Evolutionary conservation across 2,329 filamentous ascomycete species (phyloP).

Genomic region (Cryoendolithus antarcticus): DNA sequence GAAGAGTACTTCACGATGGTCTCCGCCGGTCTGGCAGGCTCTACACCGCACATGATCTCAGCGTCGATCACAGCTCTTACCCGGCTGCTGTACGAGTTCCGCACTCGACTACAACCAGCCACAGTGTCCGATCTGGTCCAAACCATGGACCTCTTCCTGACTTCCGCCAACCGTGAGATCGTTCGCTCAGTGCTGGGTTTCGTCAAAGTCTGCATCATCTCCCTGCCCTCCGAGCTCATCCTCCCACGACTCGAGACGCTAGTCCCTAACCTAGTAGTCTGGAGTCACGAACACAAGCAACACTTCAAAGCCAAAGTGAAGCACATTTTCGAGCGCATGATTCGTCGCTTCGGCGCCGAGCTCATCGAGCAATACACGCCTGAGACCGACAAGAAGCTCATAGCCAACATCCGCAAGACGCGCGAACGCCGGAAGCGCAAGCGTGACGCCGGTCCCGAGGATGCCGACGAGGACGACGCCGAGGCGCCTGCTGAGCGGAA

Average conservation of each 20-base stretch:
- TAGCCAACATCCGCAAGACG: constrained; percentile 89
- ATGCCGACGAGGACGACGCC: constrained; percentile 33
- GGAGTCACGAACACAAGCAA: constrained; percentile 96
- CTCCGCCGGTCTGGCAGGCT: constrained; percentile 82
- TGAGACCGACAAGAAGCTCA: constrained; percentile 76
- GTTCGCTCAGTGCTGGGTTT: constrained; percentile 91
- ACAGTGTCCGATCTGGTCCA: constrained; percentile 76
- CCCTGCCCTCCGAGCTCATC: constrained; percentile 68
- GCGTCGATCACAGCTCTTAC: constrained; percentile 92
- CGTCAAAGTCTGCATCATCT: constrained; percentile 88
- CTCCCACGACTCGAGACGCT: constrained; percentile 63
- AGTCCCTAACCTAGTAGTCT: constrained; percentile 82
- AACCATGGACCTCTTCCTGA: constrained; percentile 91
- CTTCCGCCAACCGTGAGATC: constrained; percentile 92
- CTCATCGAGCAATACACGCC: constrained; percentile 69
- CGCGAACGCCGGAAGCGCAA: constrained; percentile 83
- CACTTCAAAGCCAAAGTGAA: constrained; percentile 96
- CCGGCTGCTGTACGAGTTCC: constrained; percentile 87
- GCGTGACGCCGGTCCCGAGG: constrained; percentile 48
- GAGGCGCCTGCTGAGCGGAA: constrained; percentile 40
- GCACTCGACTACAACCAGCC: constrained; percentile 52
- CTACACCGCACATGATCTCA: constrained; percentile 92
- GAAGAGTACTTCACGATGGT: constrained; percentile 99
- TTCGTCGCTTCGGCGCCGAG: constrained; percentile 78
- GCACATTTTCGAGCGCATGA: constrained; percentile 90